These are phyloP conservation scores for Drechslerella stenobrocha DNA, from an alignment of 2,329 filamentous ascomycete genomes.

Conservation along the genomic window DNA sequence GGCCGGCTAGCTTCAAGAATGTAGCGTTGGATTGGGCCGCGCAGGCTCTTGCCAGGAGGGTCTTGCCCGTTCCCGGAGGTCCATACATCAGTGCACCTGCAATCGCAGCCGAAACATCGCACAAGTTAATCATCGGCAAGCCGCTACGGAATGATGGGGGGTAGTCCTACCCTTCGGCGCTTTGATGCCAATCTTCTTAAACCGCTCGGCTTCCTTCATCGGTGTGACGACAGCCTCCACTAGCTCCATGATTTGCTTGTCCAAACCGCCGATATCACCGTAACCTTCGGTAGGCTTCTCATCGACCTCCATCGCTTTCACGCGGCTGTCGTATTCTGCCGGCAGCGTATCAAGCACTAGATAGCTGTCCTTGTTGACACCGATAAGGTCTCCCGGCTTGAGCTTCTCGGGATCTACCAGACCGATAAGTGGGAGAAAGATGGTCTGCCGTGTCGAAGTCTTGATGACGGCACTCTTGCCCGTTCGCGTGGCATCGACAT, in stretches of 20 bases:
- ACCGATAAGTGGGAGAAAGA: constrained; percentile 95
- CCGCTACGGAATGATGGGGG: constrained; percentile 4
- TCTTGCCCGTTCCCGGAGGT: constrained; percentile 86
- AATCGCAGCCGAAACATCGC: constrained; percentile 11
- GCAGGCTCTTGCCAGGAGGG: constrained; percentile 88
- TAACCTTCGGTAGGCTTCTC: constrained; percentile 99
- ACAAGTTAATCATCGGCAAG: constrained; percentile 48
- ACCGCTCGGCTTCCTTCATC: constrained; percentile 98
- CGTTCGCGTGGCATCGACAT: constrained; percentile 91
- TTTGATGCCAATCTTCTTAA: constrained; percentile 99
- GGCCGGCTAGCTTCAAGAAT: constrained; percentile 96
- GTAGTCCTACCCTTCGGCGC: constrained; percentile 81
- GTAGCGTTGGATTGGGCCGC: constrained; percentile 97
- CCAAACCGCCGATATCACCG: constrained; percentile 91
- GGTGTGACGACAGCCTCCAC: constrained; percentile 99
- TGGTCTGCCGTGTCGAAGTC: constrained; percentile 96
- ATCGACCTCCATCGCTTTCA: constrained; percentile 99
- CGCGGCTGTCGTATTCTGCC: constrained; percentile 96
- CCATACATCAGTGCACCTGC: constrained; percentile 97
- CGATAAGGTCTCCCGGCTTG: constrained; percentile 93
- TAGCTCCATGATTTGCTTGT: constrained; percentile 98
- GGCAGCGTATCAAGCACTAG: constrained; percentile 94
- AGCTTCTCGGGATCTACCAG: constrained; percentile 93
- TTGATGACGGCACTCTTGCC: constrained; percentile 99
- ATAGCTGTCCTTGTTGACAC: constrained; percentile 99